These are phyloP conservation scores for Salicornia ramosissima DNA, from an alignment of 148 eudicot species.

Conservation along the genomic window DNA sequence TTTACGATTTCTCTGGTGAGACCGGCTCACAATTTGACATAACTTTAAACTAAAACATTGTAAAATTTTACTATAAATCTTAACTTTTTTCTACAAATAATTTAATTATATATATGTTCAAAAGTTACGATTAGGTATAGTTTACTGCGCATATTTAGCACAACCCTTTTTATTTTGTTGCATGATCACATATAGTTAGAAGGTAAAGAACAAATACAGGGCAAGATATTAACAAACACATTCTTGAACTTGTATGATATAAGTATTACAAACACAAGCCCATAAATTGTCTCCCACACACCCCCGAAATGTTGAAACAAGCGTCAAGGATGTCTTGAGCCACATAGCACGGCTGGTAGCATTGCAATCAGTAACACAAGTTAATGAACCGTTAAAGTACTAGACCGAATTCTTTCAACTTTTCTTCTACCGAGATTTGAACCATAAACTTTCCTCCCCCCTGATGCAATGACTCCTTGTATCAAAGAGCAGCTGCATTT, in stretches of 20 bases:
- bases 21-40: no score
- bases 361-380: conserved; percentile 12
- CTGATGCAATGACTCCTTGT: not conserved
- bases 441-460: not conserved
- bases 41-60: no score
- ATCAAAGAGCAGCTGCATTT: conserved; percentile 52
- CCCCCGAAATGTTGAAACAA: not conserved
- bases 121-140: no score
- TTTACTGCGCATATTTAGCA: no score
- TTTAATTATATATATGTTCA: no score
- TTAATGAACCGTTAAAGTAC: conserved; percentile 3
- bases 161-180: no score
- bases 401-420: conserved; percentile 1
- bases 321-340: conserved; percentile 6
- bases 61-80: no score
- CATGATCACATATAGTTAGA: not conserved
- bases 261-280: conserved; percentile 9
- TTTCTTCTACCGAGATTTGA: not conserved
- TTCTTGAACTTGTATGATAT: not conserved
- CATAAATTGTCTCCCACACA: not conserved
- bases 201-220: not conserved
- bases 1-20: no score
- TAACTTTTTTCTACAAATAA: no score
- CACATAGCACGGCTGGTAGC: not conserved
- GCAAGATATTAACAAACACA: not conserved